Conservation (phyloP, 2,329 filamentous ascomycete species). For the Calonectria fujianensis region DNA sequence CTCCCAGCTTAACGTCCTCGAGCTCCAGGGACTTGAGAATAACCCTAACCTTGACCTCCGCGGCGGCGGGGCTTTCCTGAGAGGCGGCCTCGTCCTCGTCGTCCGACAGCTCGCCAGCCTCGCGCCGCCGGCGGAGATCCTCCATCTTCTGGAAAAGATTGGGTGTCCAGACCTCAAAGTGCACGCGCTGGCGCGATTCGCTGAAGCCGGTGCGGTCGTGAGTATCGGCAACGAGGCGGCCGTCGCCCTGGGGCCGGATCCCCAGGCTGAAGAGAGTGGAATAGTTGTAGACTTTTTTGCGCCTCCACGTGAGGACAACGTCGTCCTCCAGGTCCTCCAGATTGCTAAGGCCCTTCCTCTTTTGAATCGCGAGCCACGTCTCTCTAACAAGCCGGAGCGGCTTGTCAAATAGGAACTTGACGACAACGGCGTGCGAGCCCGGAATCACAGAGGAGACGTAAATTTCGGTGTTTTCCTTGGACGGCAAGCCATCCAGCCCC, state of each 20-base stretch:
- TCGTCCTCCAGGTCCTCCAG: conserved; percentile 66
- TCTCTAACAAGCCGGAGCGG: conserved; percentile 79
- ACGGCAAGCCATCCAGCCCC: conserved; percentile 38
- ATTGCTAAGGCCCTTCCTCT: conserved; percentile 61
- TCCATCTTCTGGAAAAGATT: conserved; percentile 73
- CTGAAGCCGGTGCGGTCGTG: conserved; percentile 65
- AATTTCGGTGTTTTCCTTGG: conserved; percentile 57
- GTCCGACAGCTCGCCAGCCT: conserved; percentile 63
- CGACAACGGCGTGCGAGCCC: conserved; percentile 68
- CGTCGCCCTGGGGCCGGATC: conserved; percentile 67
- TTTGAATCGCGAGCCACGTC: conserved; percentile 81
- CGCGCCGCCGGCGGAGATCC: conserved; percentile 67
- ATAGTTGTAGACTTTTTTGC: conserved; percentile 82
- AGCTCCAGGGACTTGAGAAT: conserved; percentile 72
- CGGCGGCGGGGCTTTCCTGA: conserved; percentile 31
- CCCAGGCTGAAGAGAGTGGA: conserved; percentile 83
- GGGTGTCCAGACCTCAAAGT: conserved; percentile 85
- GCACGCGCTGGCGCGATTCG: conserved; percentile 74
- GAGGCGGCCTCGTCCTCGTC: conserved; percentile 56
- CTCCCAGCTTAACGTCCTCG: conserved; percentile 71
- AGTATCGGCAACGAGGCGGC: conserved; percentile 64
- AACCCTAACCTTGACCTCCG: conserved; percentile 67
- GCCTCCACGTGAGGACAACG: conserved; percentile 88
- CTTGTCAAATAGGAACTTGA: conserved; percentile 81
- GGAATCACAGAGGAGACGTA: conserved; percentile 78